Base-by-base conservation (phyloP, 2,329 filamentous ascomycete genomes). In the Diplodia intermedia region DNA sequence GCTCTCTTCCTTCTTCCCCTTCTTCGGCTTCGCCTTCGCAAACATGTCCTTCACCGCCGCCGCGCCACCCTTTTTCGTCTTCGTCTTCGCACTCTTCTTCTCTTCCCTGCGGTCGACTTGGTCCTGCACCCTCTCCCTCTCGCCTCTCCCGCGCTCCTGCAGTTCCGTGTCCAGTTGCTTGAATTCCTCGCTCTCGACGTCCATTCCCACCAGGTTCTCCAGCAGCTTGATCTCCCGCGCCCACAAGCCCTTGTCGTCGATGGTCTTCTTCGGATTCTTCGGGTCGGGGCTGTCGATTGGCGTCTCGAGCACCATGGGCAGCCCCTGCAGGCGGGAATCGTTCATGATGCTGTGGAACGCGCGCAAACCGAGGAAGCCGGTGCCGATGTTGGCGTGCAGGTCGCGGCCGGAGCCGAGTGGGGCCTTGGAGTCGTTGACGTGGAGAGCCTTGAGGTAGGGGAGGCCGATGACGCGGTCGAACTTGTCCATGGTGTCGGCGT, bases 251-350 rank as follows among this genome's bases (percentile, higher is more conserved):
- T 90, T 92, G 78, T 97, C 93, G 75, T 97, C 91, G 47, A 89
- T 79, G 2, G 75, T 77, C 67, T 79, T 80, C 70, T 78, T 90
- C 90, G 57, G 29, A 53, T 90, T 90, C 71, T 89, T 84, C 57
- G 84, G 81, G 20, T 86, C 89, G 55, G 88, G 87, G 47, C 85
- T 85, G 70, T 96, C 92, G 70, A 95, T 94, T 6, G 95, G 95
- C n/a, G 95, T 99, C 82, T 99, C 95, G 8, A 99, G 86, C 1
- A 99, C 89, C 88, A 99, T 93, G 4, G 95, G 95, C 74, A 97
- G 80, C 31, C 88, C 88, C 72, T 91, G 86, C 69, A 98, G 91
- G 1, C 88, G 83, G 31, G 85, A 83, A 74, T 93, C 89, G 78
- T 98, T 98, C 84, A 98, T 90, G 69, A 99, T 82, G 75, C 90